Percentiles rank a stretch among this genome's conserved stretches.
Conservation (phyloP, 176 grass and related monocot species). For the Juncus inflexus region DNA sequence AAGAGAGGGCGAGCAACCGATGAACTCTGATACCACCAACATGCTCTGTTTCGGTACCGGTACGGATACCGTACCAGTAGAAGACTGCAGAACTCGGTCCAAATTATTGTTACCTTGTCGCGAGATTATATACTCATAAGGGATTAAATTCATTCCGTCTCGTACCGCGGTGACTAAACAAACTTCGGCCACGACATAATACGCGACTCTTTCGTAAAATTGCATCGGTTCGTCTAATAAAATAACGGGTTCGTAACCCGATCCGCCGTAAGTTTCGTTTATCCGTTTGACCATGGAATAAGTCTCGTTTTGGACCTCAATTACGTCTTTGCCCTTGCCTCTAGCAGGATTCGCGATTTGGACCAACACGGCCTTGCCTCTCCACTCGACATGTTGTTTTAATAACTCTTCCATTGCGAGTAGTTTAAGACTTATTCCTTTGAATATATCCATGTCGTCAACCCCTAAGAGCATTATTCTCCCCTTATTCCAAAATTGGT, state of each 20-base stretch:
- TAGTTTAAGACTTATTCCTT: conserved; percentile 91
- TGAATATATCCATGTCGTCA: conserved; percentile 98
- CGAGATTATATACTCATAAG: conserved; percentile 81
- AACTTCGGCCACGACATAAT: conserved; percentile 76
- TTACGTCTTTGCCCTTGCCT: conserved; percentile 67
- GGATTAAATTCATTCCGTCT: conserved; percentile 97
- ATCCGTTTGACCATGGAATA: conserved; percentile 53
- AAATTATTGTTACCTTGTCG: conserved; percentile 60
- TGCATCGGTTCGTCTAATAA: conserved; percentile 71
- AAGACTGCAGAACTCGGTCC: conserved; percentile 37
- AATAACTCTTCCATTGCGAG: conserved; percentile 85
- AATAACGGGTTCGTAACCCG: conserved; percentile 63
- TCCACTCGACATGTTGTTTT: conserved; percentile 69
- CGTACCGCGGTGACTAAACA: conserved; percentile 86
- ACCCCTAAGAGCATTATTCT: conserved; percentile 78
- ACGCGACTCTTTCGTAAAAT: conserved; percentile 75
- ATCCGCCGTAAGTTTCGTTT: conserved; percentile 53
- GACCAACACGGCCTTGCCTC: conserved; percentile 50
- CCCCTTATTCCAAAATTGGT: conserved; percentile 53
- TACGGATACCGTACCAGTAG: conserved; percentile 22
- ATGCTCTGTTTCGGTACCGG: conserved; percentile 67
- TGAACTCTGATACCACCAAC: conserved; percentile 41
- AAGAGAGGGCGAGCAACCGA: conserved; percentile 55
- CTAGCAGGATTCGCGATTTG: conserved; percentile 42
- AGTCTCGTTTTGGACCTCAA: conserved; percentile 69